These are phyloP conservation scores for Penicillium janthinellum DNA, from an alignment of 2,329 filamentous ascomycete species.

Conservation along the genomic window DNA sequence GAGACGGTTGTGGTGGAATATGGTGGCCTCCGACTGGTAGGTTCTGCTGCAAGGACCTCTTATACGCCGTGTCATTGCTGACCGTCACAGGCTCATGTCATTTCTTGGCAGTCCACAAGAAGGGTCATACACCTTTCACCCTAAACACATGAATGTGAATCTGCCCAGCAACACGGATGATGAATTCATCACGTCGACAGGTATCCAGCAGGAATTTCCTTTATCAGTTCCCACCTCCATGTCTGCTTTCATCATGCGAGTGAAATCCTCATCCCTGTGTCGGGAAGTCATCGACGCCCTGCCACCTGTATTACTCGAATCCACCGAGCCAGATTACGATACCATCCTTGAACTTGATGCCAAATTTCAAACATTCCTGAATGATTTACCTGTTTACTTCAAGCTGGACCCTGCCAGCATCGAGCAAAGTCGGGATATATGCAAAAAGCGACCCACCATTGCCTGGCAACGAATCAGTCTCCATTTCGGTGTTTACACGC, in stretches of 20 bases:
- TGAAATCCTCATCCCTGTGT: conserved; percentile 16
- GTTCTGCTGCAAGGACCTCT: background rate
- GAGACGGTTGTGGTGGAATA: conserved; percentile 28
- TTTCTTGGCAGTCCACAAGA: conserved; percentile 25
- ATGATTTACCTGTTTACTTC: conserved; percentile 16
- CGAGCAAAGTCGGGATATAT: conserved; percentile 20
- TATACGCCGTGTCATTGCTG: background rate
- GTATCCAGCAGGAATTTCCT: conserved; percentile 14
- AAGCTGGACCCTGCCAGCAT: conserved; percentile 21
- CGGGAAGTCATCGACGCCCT: conserved; percentile 25
- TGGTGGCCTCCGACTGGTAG: conserved; percentile 31
- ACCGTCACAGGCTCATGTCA: conserved; percentile 20
- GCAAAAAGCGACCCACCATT: conserved; percentile 25
- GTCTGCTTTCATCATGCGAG: conserved; percentile 18
- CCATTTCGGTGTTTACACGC: conserved; percentile 25
- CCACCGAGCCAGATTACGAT: conserved; percentile 18
- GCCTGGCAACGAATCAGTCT: conserved; percentile 21
- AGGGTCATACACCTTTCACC: conserved; percentile 25
- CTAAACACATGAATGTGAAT: conserved; percentile 27
- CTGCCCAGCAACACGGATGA: conserved; percentile 26
- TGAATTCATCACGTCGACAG: conserved; percentile 15
- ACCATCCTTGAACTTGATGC: conserved; percentile 20
- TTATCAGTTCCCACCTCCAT: conserved; percentile 18
- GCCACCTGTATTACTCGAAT: conserved; percentile 21
- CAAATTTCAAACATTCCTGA: conserved; percentile 15